These are phyloP conservation scores for Pythium scleroteichum DNA, from an alignment of 352 stramenopile genomes.

Conservation along the genomic window DNA sequence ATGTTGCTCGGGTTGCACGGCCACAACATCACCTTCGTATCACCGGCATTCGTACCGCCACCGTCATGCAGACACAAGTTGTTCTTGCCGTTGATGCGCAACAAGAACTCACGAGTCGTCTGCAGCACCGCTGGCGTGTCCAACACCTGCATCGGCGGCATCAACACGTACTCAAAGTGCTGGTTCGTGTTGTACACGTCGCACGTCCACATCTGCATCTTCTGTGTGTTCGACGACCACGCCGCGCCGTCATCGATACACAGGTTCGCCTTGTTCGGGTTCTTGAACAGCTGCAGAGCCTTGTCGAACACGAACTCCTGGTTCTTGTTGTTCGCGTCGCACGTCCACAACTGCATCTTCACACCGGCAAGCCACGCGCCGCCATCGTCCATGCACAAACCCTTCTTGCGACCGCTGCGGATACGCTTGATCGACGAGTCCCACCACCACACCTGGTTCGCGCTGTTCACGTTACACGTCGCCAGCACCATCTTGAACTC, in stretches of 20 bases:
- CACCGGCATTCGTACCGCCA: conserved; percentile 9
- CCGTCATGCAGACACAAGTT: conserved; percentile 39
- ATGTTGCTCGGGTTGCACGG: conserved; percentile 18
- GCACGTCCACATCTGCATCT: conserved; percentile 10
- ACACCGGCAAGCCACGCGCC: conserved; percentile 10
- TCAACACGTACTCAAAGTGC: conserved; percentile 11
- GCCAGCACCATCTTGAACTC: conserved; percentile 1
- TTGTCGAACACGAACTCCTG: conserved; percentile 5
- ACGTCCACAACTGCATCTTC: conserved; percentile 12
- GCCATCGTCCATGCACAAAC: conserved; percentile 39
- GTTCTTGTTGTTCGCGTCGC: conserved; percentile 18
- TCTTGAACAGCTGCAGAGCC: conserved; percentile 1
- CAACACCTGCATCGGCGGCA: neutral
- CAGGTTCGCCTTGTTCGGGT: conserved; percentile 9
- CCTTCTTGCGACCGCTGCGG: conserved; percentile 3
- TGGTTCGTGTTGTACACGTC: conserved; percentile 10
- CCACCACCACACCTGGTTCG: conserved; percentile 8
- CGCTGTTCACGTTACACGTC: conserved; percentile 9
- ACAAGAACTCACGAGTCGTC: conserved; percentile 1
- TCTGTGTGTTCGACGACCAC: neutral
- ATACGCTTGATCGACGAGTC: conserved; percentile 11
- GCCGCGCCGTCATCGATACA: conserved; percentile 7
- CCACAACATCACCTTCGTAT: conserved; percentile 4
- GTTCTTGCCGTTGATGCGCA: conserved; percentile 4
- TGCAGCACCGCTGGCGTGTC: neutral